Percentiles rank a stretch among this genome's conserved stretches.
Evolutionary conservation across 2,329 filamentous ascomycete genomes (phyloP).

Genomic region (Zasmidium angulare): DNA sequence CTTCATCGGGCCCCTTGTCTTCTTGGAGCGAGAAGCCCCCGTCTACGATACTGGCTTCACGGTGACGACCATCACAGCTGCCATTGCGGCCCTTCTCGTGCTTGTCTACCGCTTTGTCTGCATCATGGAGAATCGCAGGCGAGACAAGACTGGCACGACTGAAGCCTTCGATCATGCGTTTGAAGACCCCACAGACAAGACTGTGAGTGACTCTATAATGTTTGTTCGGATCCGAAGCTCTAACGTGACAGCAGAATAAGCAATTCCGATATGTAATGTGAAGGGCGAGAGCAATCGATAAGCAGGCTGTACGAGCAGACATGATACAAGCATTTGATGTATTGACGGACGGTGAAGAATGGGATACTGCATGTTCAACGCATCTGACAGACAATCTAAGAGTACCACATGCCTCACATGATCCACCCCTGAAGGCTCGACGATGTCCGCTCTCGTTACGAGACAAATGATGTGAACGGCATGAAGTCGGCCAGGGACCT

Average conservation of each 20-base stretch:
- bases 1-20: constrained; percentile 46
- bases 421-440: no score
- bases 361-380: no score
- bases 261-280: constrained; percentile 19
- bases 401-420: no score
- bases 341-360: no score
- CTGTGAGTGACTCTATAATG: constrained; percentile 5
- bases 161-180: constrained; percentile 55
- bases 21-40: constrained; percentile 43
- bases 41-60: constrained; percentile 43
- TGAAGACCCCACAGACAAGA: constrained; percentile 51
- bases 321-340: no score
- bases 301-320: no score
- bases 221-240: constrained; percentile 22
- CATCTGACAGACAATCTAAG: no score
- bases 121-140: constrained; percentile 43
- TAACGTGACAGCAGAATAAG: constrained; percentile 44
- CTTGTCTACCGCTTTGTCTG: constrained; percentile 48
- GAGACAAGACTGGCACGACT: constrained; percentile 42
- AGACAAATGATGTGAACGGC: not conserved
- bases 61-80: constrained; percentile 36
- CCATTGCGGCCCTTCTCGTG: constrained; percentile 38
- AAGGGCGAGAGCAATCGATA: not conserved
- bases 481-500: not conserved
- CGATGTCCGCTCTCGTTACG: no score